Evolutionary conservation across 257 asterid genomes (phyloP).

Genomic region (Nemophila menziesii): DNA sequence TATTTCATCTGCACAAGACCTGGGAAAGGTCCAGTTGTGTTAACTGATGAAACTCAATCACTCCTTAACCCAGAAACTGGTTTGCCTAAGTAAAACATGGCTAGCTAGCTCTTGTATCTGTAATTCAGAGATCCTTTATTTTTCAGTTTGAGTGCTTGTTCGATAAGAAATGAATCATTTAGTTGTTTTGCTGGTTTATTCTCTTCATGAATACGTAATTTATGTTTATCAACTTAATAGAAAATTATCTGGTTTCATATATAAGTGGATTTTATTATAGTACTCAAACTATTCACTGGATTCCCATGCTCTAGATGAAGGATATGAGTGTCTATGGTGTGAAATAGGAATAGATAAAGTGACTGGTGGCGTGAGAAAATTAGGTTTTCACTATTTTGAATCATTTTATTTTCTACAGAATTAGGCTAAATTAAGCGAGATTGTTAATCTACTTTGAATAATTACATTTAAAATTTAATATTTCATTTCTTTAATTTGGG

Average conservation of each 20-base stretch:
- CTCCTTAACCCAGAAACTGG: slow-evolving; percentile 73
- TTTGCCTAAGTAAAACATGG: slow-evolving; percentile 48
- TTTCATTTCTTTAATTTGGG: no score
- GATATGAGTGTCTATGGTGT: no score
- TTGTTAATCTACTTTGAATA: no score
- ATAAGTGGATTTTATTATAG: no score
- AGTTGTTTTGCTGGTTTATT: background rate
- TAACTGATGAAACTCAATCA: slow-evolving; percentile 55
- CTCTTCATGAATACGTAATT: background rate
- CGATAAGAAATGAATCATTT: slow-evolving; percentile 5
- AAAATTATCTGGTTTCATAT: background rate
- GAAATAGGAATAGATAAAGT: no score
- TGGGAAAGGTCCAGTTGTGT: slow-evolving; percentile 66
- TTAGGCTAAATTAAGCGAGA: no score
- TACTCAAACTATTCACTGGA: no score
- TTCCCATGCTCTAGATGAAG: no score
- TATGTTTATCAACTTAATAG: background rate
- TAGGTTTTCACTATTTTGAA: no score
- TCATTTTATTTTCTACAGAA: no score
- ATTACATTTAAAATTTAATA: no score
- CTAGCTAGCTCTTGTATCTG: slow-evolving; percentile 4
- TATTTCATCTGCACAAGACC: slow-evolving; percentile 63
- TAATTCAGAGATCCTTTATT: background rate
- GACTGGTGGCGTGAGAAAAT: no score
- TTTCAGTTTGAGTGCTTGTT: background rate